phyloP scores from a whole-genome alignment of 208 protist species.

The Wallacemonas sp. region DNA sequence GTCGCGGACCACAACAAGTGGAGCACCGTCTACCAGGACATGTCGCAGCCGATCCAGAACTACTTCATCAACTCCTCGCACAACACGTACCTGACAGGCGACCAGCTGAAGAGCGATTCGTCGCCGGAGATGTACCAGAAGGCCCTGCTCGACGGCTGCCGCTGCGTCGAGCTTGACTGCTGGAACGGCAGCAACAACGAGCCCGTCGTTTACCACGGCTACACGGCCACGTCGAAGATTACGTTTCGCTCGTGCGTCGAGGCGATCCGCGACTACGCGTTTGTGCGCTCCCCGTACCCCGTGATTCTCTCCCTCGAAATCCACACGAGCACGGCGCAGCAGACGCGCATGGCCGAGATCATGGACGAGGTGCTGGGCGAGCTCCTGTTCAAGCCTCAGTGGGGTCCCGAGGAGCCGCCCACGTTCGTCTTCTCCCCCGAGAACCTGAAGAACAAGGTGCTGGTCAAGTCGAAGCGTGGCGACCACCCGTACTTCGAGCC shows the following conservation, averaged over 20 bases:
- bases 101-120: conserved; percentile 87
- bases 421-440: conserved; percentile 55
- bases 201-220: conserved; percentile 83
- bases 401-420: conserved; percentile 37
- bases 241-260: conserved; percentile 57
- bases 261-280: conserved; percentile 67
- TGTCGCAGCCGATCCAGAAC: conserved; percentile 74
- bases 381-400: conserved; percentile 49
- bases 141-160: conserved; percentile 70
- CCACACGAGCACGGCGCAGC: conserved; percentile 62
- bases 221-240: conserved; percentile 81
- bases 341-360: conserved; percentile 74
- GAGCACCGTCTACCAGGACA: conserved; percentile 73
- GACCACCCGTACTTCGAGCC: conserved; percentile 23
- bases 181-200: conserved; percentile 71
- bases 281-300: conserved; percentile 62
- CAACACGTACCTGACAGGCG: conserved; percentile 95
- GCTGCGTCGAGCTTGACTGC: conserved; percentile 88
- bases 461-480: conserved; percentile 63
- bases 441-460: conserved; percentile 52
- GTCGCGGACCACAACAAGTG: conserved; percentile 37
- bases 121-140: conserved; percentile 68
- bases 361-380: conserved; percentile 55
- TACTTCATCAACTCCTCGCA: conserved; percentile 95
- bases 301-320: conserved; percentile 86